phyloP scores from a whole-genome alignment of 257 asterid species.

The Scutellaria barbata region DNA sequence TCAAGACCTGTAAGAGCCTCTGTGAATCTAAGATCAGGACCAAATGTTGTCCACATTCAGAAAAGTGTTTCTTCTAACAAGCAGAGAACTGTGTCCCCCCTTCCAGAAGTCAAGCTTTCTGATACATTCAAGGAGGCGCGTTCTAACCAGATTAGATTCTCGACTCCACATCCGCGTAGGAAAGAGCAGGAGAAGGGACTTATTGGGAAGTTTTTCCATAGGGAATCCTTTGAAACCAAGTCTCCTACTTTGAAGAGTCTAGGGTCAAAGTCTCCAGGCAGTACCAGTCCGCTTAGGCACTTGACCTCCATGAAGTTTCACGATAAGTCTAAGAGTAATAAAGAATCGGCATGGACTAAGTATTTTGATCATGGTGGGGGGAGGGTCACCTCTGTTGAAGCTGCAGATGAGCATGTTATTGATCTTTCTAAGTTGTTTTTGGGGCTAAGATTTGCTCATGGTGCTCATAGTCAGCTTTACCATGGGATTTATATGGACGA shows the following conservation, averaged over 20 bases:
- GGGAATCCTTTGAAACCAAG: conserved; percentile 42
- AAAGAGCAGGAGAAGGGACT: conserved; percentile 50
- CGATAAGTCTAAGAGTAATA: conserved; percentile 51
- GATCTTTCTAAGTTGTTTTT: conserved; percentile 65
- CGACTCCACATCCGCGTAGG: conserved; percentile 64
- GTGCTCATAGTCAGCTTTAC: conserved; percentile 70
- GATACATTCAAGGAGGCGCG: conserved; percentile 84
- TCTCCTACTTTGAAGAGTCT: conserved; percentile 29
- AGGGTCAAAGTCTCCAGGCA: conserved; percentile 44
- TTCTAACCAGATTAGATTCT: conserved; percentile 58
- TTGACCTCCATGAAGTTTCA: conserved; percentile 49
- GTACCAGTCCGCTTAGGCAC: conserved; percentile 54
- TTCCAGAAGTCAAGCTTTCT: conserved; percentile 60
- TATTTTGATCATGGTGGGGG: conserved; percentile 74
- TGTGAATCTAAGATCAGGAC: conserved; percentile 40
- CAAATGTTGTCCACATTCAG: conserved; percentile 49
- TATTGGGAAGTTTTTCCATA: conserved; percentile 43
- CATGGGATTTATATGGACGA: conserved; percentile 63
- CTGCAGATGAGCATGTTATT: conserved; percentile 51
- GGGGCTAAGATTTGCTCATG: conserved; percentile 69
- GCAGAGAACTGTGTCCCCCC: conserved; percentile 77
- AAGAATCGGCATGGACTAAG: conserved; percentile 69
- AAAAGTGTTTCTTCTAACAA: conserved; percentile 49
- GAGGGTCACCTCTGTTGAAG: conserved; percentile 67
- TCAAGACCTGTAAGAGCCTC: conserved; percentile 42